A percentile compares a stretch with the other conserved stretches of the same genome.
Conservation (phyloP, 2,329 filamentous ascomycete genomes). For the Colletotrichum liriopes region DNA sequence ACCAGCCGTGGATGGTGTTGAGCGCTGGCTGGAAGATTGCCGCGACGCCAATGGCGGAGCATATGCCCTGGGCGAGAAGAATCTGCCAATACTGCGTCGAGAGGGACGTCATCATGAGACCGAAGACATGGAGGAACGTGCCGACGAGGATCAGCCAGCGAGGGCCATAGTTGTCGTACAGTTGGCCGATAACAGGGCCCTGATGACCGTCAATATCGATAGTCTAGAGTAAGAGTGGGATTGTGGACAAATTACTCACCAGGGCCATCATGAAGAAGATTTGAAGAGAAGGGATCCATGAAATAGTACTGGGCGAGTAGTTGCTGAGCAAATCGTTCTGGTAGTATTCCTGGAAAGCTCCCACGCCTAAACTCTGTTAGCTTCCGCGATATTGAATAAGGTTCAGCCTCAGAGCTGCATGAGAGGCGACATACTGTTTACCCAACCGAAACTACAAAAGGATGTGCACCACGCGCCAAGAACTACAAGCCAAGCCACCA, state of each 20-base stretch:
- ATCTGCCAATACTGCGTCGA: conserved; percentile 59
- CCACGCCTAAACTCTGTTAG: conserved; percentile 53
- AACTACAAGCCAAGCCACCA: conserved; percentile 57
- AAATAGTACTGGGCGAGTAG: conserved; percentile 69
- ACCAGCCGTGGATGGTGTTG: conserved; percentile 53
- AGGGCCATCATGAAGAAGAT: conserved; percentile 68
- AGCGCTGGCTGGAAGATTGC: conserved; percentile 55
- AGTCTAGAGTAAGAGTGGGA: neutral
- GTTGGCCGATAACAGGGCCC: conserved; percentile 73
- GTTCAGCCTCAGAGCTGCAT: conserved; percentile 16
- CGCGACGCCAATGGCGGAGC: conserved; percentile 54
- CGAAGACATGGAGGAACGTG: conserved; percentile 71
- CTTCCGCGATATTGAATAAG: neutral
- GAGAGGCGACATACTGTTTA: conserved; percentile 48
- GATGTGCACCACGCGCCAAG: conserved; percentile 58
- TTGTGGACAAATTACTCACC: conserved; percentile 51
- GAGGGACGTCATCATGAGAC: conserved; percentile 75
- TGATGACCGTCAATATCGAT: conserved; percentile 44
- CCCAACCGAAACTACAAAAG: conserved; percentile 60
- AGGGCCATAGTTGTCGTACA: conserved; percentile 76
- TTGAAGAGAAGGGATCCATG: conserved; percentile 75
- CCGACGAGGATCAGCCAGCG: conserved; percentile 68
- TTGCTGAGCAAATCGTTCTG: conserved; percentile 61
- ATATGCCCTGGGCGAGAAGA: conserved; percentile 57
- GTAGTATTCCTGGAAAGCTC: conserved; percentile 74